Conservation (phyloP, 129 eudicot species). For the Artemisia tridentata region DNA sequence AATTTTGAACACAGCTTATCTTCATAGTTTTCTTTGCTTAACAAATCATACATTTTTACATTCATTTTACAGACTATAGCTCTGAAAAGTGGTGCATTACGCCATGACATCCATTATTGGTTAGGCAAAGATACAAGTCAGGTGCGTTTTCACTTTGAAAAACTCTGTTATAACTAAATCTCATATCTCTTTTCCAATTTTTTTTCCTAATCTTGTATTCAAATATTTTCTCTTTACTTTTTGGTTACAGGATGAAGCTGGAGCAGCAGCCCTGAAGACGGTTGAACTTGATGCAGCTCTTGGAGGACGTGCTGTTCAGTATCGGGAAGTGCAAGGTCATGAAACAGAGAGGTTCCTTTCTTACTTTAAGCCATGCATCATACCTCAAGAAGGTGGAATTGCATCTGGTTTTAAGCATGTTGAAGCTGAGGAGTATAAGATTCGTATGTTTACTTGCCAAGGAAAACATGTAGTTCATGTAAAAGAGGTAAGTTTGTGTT, state of each 20-base stretch:
- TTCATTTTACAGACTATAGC: conserved; percentile 75
- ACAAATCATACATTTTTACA: conserved; percentile 18
- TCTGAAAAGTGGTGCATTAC: conserved; percentile 76
- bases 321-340: conserved; percentile 97
- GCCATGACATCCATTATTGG: conserved; percentile 95
- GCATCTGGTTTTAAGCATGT: conserved; percentile 84
- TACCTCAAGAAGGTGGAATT: conserved; percentile 93
- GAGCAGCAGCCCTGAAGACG: conserved; percentile 62
- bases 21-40: neutral
- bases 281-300: conserved; percentile 95
- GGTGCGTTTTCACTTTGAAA: conserved; percentile 44
- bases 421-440: conserved; percentile 67
- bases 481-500: conserved; percentile 66
- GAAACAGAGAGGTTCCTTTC: conserved; percentile 95
- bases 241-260: conserved; percentile 60
- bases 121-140: conserved; percentile 95
- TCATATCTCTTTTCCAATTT: conserved; percentile 7
- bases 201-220: neutral
- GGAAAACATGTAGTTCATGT: conserved; percentile 96
- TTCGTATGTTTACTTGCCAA: conserved; percentile 68
- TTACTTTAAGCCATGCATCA: conserved; percentile 94
- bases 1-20: neutral
- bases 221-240: neutral
- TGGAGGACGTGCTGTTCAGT: conserved; percentile 97
- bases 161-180: conserved; percentile 4